A percentile compares a stretch with the other conserved stretches of the same genome.
Conservation (phyloP, 1,284 basidiomycete species). For the Ceratobasidium sp. region DNA sequence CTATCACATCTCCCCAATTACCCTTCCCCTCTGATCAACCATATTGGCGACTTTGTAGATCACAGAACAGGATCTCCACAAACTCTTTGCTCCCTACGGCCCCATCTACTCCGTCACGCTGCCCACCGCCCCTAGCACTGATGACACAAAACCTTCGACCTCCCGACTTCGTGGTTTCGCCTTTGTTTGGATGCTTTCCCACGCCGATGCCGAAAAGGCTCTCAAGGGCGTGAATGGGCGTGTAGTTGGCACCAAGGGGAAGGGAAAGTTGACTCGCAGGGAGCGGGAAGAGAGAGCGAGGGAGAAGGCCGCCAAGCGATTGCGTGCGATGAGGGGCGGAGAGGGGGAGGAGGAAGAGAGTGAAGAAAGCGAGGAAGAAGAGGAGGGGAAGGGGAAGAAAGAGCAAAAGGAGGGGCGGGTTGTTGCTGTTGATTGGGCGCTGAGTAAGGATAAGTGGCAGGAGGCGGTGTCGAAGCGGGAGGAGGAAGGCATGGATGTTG, state of each 20-base stretch:
- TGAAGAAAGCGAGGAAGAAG: slow-evolving; percentile 56
- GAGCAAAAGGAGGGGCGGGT: slow-evolving; percentile 72
- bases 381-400: slow-evolving; percentile 54
- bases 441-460: slow-evolving; percentile 94
- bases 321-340: slow-evolving; percentile 57
- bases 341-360: slow-evolving; percentile 58
- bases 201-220: slow-evolving; percentile 88
- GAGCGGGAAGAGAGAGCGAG: slow-evolving; percentile 49
- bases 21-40: not conserved
- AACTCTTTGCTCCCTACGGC: slow-evolving; percentile 90
- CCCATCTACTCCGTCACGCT: slow-evolving; percentile 90
- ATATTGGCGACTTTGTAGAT: slow-evolving; percentile 62
- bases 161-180: slow-evolving; percentile 86
- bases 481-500: slow-evolving; percentile 57
- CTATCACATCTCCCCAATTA: no score
- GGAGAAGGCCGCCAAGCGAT: slow-evolving; percentile 57
- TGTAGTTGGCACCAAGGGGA: slow-evolving; percentile 72
- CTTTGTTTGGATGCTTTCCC: slow-evolving; percentile 94
- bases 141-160: slow-evolving; percentile 52
- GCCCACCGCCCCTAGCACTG: no score
- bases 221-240: slow-evolving; percentile 85
- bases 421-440: slow-evolving; percentile 96
- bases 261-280: slow-evolving; percentile 67
- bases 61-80: slow-evolving; percentile 87
- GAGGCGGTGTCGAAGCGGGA: slow-evolving; percentile 67